Percentiles rank a stretch among this genome's conserved stretches.
phyloP scores from a whole-genome alignment of 1,139 yeast species.

The Kurtzmaniella quercitrusa region DNA sequence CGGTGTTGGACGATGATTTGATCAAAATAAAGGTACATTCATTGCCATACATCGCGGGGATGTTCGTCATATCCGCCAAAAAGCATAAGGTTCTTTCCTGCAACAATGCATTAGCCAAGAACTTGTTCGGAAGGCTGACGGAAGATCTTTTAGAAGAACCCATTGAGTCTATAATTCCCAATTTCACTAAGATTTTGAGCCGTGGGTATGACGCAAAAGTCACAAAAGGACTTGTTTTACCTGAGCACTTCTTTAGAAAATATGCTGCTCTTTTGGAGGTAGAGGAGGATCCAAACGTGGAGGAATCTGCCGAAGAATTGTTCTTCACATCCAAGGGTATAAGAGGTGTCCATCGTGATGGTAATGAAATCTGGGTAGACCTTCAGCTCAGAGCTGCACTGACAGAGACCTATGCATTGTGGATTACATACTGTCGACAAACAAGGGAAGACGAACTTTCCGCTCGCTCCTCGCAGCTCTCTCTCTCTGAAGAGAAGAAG shows the following conservation, averaged over 20 bases:
- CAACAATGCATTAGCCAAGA: slow-evolving; percentile 74
- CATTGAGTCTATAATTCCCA: slow-evolving; percentile 62
- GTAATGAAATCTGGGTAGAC: slow-evolving; percentile 61
- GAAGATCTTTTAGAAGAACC: slow-evolving; percentile 46
- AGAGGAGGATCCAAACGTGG: slow-evolving; percentile 14
- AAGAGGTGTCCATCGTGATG: slow-evolving; percentile 67
- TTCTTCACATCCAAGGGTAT: slow-evolving; percentile 66
- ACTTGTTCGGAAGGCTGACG: slow-evolving; percentile 65
- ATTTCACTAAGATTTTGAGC: slow-evolving; percentile 52
- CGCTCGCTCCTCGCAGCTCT: slow-evolving; percentile 18
- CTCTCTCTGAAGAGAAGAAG: slow-evolving; percentile 16
- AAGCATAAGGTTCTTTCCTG: slow-evolving; percentile 54
- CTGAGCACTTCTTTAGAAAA: slow-evolving; percentile 85
- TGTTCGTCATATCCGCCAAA: slow-evolving; percentile 60
- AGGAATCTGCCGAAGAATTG: slow-evolving; percentile 30
- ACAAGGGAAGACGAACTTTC: slow-evolving; percentile 19
- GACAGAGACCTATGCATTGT: slow-evolving; percentile 56
- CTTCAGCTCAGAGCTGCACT: slow-evolving; percentile 74
- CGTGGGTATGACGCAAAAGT: slow-evolving; percentile 39
- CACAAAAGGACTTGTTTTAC: slow-evolving; percentile 61
- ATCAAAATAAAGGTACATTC: slow-evolving; percentile 64
- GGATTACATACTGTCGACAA: slow-evolving; percentile 82
- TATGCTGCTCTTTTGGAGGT: slow-evolving; percentile 30
- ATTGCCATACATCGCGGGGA: slow-evolving; percentile 84
- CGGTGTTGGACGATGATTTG: slow-evolving; percentile 46